A percentile compares a stretch with the other conserved stretches of the same genome.
Evolutionary conservation across 345 rosid genomes (phyloP).

Genomic region (Brassica napus): DNA sequence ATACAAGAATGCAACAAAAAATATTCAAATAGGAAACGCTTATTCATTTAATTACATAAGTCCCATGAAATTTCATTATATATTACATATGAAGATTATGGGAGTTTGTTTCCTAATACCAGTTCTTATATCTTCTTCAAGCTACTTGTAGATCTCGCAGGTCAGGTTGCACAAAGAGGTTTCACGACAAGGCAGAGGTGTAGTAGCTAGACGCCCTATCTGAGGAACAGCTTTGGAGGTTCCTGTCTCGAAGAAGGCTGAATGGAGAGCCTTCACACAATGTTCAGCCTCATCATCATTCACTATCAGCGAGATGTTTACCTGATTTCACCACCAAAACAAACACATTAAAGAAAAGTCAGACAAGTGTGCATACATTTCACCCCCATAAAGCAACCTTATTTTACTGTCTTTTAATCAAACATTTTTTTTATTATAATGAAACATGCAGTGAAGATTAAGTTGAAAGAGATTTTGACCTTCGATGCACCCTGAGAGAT

Average conservation of each 20-base stretch:
- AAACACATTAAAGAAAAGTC: constrained; percentile 1
- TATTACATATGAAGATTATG: constrained; percentile 13
- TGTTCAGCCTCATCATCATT: constrained; percentile 60
- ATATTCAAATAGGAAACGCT: constrained; percentile 10
- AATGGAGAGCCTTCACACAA: constrained; percentile 80
- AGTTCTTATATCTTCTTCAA: constrained; percentile 2
- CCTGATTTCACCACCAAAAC: constrained; percentile 44
- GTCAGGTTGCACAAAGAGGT: background rate
- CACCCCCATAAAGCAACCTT: background rate
- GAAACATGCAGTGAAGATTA: background rate
- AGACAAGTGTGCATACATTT: background rate
- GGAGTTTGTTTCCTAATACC: constrained; percentile 21
- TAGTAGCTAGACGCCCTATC: background rate
- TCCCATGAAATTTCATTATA: constrained; percentile 8
- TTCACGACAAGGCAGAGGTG: constrained; percentile 8
- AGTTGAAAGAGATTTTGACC: constrained; percentile 42
- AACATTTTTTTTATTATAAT: background rate
- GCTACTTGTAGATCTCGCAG: background rate
- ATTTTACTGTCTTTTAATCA: background rate
- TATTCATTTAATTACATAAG: background rate
- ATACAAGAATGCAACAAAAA: background rate
- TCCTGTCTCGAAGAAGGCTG: constrained; percentile 65
- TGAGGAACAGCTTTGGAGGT: background rate
- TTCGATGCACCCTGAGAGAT: constrained; percentile 93
- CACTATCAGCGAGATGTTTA: constrained; percentile 61